These are phyloP conservation scores for Phellopilus nigrolimitatus DNA, from an alignment of 1,284 basidiomycete genomes.

Conservation along the genomic window DNA sequence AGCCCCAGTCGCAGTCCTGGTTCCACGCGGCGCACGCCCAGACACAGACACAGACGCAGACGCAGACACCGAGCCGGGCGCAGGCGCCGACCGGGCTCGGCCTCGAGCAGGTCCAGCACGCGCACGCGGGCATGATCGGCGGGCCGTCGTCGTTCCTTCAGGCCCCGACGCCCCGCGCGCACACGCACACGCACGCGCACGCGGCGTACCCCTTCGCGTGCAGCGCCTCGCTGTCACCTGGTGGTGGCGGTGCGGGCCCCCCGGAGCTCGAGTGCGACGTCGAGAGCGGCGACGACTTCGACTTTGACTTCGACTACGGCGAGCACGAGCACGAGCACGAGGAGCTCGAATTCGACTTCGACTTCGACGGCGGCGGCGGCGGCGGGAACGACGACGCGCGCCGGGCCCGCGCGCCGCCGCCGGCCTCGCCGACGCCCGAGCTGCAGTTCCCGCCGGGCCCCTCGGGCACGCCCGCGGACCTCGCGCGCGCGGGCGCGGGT, in stretches of 20 bases:
- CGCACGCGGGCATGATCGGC: background rate
- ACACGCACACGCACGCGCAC: background rate
- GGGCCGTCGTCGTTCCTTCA: no score
- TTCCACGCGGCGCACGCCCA: background rate
- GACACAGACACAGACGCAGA: constrained; percentile 8
- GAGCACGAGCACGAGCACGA: no score
- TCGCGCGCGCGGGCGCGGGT: constrained; percentile 9
- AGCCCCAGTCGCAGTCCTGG: constrained; percentile 9
- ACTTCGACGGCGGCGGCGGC: constrained; percentile 3
- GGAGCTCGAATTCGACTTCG: constrained; percentile 3
- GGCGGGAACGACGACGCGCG: background rate
- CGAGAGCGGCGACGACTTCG: no score
- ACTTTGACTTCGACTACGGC: background rate
- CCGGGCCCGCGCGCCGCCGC: background rate
- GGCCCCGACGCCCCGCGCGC: background rate
- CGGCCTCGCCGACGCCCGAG: constrained; percentile 14
- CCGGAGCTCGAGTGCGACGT: background rate
- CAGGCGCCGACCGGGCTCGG: constrained; percentile 6
- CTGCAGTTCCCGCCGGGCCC: constrained; percentile 14
- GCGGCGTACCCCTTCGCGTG: background rate
- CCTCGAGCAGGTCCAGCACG: background rate
- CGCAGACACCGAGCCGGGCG: background rate
- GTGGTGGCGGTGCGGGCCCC: background rate
- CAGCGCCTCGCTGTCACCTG: background rate
- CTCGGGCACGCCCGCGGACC: constrained; percentile 16